A percentile compares a stretch with the other conserved stretches of the same genome.
These are phyloP conservation scores for Fusarium heterosporum DNA, from an alignment of 2,329 filamentous ascomycete genomes.

Conservation along the genomic window DNA sequence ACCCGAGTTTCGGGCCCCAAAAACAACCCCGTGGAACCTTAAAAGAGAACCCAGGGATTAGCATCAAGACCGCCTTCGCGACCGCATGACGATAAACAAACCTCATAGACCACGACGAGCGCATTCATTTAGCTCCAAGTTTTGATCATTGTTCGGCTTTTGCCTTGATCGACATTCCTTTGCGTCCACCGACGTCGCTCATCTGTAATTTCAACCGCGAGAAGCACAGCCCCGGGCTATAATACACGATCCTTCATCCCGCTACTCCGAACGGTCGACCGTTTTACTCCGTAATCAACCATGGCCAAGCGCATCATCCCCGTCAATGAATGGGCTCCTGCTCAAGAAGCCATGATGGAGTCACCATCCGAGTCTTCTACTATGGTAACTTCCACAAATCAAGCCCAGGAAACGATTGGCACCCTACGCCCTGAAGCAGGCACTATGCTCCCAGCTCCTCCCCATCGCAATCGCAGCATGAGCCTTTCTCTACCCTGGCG, in stretches of 20 bases:
- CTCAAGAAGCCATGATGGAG: slow-evolving; percentile 57
- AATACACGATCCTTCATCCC: slow-evolving; percentile 6
- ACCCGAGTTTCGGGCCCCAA: slow-evolving; percentile 5
- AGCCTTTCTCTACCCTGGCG: slow-evolving; percentile 64
- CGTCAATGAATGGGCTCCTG: slow-evolving; percentile 57
- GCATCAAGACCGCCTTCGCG: slow-evolving; percentile 24
- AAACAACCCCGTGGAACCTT: slow-evolving; percentile 21
- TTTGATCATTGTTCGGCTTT: neutral
- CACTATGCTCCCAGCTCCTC: slow-evolving; percentile 22
- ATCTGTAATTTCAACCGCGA: neutral
- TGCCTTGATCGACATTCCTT: slow-evolving; percentile 16
- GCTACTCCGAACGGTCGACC: neutral
- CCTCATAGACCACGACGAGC: neutral
- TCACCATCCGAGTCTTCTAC: slow-evolving; percentile 33
- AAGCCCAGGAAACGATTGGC: slow-evolving; percentile 14
- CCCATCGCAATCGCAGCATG: slow-evolving; percentile 60
- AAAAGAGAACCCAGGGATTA: slow-evolving; percentile 4
- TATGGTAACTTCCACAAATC: slow-evolving; percentile 18
- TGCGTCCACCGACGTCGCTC: neutral
- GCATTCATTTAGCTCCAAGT: slow-evolving; percentile 9
- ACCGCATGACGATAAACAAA: slow-evolving; percentile 32
- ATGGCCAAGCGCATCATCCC: slow-evolving; percentile 56
- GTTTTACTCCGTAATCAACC: slow-evolving; percentile 9
- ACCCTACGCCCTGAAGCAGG: slow-evolving; percentile 17
- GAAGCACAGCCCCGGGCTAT: slow-evolving; percentile 11